Conservation (phyloP, 768 basidiomycete genomes). For the Rhizopogon rudus region DNA sequence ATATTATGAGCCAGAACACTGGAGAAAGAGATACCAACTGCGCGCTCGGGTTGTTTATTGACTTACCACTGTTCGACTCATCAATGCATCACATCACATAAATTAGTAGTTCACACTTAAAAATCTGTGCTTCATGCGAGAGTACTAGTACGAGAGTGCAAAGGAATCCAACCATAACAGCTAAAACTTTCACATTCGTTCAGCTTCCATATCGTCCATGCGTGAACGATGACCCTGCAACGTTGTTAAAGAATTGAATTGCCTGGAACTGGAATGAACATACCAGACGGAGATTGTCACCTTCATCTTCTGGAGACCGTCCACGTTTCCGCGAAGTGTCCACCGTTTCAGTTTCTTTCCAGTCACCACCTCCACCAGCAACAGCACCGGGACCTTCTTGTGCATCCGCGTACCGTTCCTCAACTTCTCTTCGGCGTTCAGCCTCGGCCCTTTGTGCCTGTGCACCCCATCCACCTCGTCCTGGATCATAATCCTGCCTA, state of each 20-base stretch:
- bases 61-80: constrained; percentile 3
- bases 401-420: constrained; percentile 81
- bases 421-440: constrained; percentile 75
- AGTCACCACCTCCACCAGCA: constrained; percentile 81
- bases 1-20: constrained; percentile 31
- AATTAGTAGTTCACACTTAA: constrained; percentile 11
- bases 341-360: constrained; percentile 62
- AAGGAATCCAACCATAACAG: constrained; percentile 21
- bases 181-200: constrained; percentile 54
- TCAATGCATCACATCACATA: not conserved
- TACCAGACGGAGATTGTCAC: constrained; percentile 51
- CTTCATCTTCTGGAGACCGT: constrained; percentile 78
- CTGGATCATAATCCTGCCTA: constrained; percentile 93
- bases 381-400: constrained; percentile 77
- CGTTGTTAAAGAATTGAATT: constrained; percentile 5
- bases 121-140: constrained; percentile 3
- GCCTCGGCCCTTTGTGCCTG: constrained; percentile 71
- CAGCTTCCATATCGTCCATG: constrained; percentile 59
- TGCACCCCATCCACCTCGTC: constrained; percentile 93
- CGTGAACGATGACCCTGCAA: constrained; percentile 54
- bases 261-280: constrained; percentile 18
- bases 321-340: constrained; percentile 54
- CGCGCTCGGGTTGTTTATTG: constrained; percentile 50
- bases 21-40: constrained; percentile 37
- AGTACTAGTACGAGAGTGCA: constrained; percentile 1